Base-by-base conservation (phyloP, 495 filamentous ascomycete species). In the Ramalina intermedia region DNA sequence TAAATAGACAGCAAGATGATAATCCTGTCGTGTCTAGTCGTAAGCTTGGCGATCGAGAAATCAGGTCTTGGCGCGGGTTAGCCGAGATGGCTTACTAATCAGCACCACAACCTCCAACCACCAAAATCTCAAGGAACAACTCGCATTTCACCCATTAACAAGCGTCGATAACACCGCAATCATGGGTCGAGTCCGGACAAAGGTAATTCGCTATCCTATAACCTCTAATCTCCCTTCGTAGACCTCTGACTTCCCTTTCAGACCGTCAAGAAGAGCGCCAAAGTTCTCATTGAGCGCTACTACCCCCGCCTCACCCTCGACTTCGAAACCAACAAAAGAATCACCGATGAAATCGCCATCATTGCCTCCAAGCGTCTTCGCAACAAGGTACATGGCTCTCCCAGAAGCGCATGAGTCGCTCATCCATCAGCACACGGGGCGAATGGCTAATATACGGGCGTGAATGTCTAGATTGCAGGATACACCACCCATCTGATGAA, bases 241-340 rank as follows among this genome's bases (percentile, higher is more conserved):
- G 26, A 24, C 11, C 8, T 48, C 23, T 47, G 17, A 37, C 45
- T 60, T 29, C 17, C n/a, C 27, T 5, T 45, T 58, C 33, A 80
- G 86, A 99, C 93, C 60, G 91, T 96, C 69, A 96, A 99, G 82
- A 91, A 94, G 77, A 96, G 89, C 71, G 89, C 93, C 73, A 96
- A 96, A 83, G 87, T 96, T 79, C 87, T 96, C 73, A 96, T 98
- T 72, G 91, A 96, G 81, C 83, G 85, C 58, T 95, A 94, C 78
- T 95, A 98, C 79, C 93, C 91, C 63, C 87, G 87, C 70, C 76
- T 99, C 67, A 94, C 88, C 49, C 87, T 96, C 69, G 93, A 96
- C 74, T 99, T 99, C 78, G 93, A 99, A 79, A 93, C 87, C 80
- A 98, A 98, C 83, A 96, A 98, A 83, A 76, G 90, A 57, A 89